A percentile compares a stretch with the other conserved stretches of the same genome.
Evolutionary conservation across 2,329 filamentous ascomycete genomes (phyloP).

Genomic region (Hypoxylon rubiginosum): DNA sequence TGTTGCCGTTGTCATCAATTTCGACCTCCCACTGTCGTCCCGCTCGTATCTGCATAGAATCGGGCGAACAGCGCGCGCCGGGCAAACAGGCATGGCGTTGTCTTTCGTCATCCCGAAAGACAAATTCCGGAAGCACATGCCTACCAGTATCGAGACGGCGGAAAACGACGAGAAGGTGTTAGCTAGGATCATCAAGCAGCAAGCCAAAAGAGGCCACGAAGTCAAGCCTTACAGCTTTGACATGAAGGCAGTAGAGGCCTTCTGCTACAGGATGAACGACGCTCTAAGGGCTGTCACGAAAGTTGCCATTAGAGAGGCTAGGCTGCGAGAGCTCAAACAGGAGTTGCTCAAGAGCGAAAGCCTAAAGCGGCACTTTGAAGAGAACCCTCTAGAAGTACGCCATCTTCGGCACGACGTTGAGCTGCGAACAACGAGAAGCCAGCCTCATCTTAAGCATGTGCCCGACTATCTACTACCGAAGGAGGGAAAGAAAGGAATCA

Average conservation of each 20-base stretch:
- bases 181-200: slow-evolving; percentile 81
- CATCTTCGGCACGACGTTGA: slow-evolving; percentile 93
- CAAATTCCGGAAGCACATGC: slow-evolving; percentile 88
- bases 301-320: slow-evolving; percentile 89
- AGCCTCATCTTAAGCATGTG: slow-evolving; percentile 92
- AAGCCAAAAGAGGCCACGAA: slow-evolving; percentile 82
- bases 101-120: slow-evolving; percentile 91
- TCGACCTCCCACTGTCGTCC: slow-evolving; percentile 88
- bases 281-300: slow-evolving; percentile 90
- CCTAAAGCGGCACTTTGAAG: slow-evolving; percentile 94
- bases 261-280: slow-evolving; percentile 95
- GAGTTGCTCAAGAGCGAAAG: slow-evolving; percentile 96
- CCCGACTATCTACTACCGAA: slow-evolving; percentile 91
- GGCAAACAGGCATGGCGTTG: slow-evolving; percentile 93
- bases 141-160: slow-evolving; percentile 80
- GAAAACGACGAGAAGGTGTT: slow-evolving; percentile 89
- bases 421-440: slow-evolving; percentile 83
- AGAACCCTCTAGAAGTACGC: slow-evolving; percentile 90
- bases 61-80: slow-evolving; percentile 90
- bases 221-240: slow-evolving; percentile 94
- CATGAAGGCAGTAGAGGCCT: slow-evolving; percentile 92
- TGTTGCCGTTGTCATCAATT: slow-evolving; percentile 94
- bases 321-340: slow-evolving; percentile 86
- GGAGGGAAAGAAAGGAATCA: slow-evolving; percentile 78
- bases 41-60: slow-evolving; percentile 98